Conservation (phyloP, 192 early-diverging fungal species). For the Gryganskiella cystojenkinii region DNA sequence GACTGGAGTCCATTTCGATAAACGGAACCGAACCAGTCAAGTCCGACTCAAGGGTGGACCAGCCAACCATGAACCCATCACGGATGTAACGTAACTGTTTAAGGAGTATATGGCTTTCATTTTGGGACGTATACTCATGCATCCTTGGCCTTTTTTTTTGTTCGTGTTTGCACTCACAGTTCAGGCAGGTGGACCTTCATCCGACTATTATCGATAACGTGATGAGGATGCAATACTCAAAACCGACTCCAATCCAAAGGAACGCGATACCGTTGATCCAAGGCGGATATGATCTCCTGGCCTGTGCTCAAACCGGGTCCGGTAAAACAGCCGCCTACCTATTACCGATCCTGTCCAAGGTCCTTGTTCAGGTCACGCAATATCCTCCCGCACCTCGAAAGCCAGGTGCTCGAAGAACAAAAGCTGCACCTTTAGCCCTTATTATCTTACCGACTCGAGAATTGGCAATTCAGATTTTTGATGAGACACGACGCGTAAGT, state of each 20-base stretch:
- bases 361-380: constrained; percentile 57
- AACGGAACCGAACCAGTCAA: constrained; percentile 66
- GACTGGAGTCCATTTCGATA: background rate
- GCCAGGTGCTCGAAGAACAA: constrained; percentile 44
- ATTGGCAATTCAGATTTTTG: constrained; percentile 83
- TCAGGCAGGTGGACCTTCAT: constrained; percentile 72
- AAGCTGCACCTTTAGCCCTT: constrained; percentile 71
- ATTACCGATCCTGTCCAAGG: constrained; percentile 76
- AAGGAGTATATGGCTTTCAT: no score
- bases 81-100: constrained; percentile 26
- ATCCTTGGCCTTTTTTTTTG: background rate
- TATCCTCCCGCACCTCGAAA: constrained; percentile 8
- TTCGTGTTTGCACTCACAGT: constrained; percentile 36
- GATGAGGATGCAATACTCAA: constrained; percentile 65
- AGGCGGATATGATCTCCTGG: constrained; percentile 79
- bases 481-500: constrained; percentile 70
- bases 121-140: no score
- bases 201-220: constrained; percentile 75
- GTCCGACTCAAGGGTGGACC: constrained; percentile 69
- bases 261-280: constrained; percentile 67
- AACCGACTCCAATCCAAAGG: constrained; percentile 81
- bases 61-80: constrained; percentile 60
- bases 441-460: constrained; percentile 85
- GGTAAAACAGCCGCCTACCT: constrained; percentile 85
- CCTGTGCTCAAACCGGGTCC: constrained; percentile 81